A percentile compares a stretch with the other conserved stretches of the same genome.
Conservation (phyloP, 768 basidiomycete species). For the Suillus spraguei region DNA sequence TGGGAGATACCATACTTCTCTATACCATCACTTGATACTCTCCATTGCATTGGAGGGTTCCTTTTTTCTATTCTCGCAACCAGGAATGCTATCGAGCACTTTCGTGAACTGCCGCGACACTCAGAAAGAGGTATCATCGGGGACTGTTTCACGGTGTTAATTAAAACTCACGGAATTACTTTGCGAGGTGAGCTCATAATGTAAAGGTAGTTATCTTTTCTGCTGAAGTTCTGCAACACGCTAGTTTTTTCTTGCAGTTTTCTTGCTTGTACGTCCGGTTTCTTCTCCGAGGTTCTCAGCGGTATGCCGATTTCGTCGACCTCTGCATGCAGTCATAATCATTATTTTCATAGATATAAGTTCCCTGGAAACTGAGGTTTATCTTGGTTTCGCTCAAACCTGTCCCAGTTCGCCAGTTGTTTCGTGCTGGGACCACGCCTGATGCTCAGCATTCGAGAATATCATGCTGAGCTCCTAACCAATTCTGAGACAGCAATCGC, state of each 20-base stretch:
- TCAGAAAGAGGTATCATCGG: background rate
- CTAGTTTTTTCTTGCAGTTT: background rate
- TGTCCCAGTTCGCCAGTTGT: background rate
- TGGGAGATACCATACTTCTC: too few species aligned
- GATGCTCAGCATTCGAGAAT: background rate
- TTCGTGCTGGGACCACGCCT: slow-evolving; percentile 3
- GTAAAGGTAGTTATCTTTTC: background rate
- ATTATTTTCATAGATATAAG: background rate
- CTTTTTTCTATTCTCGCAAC: background rate
- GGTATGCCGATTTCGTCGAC: background rate
- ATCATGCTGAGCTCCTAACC: background rate
- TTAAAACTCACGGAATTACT: background rate
- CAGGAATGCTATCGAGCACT: background rate
- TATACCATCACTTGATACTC: too few species aligned
- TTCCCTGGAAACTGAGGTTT: background rate
- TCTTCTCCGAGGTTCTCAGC: background rate
- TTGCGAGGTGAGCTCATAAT: background rate
- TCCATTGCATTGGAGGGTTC: background rate
- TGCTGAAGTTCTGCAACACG: background rate
- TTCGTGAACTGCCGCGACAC: background rate
- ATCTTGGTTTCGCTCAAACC: background rate
- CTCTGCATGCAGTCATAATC: background rate
- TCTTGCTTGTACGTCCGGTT: background rate
- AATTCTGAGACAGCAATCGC: background rate
- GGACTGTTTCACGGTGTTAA: background rate